Percentiles rank a stretch among this genome's conserved stretches.
These are phyloP conservation scores for Teunomyces aglyptinius DNA, from an alignment of 805 yeast species.

Conservation along the genomic window DNA sequence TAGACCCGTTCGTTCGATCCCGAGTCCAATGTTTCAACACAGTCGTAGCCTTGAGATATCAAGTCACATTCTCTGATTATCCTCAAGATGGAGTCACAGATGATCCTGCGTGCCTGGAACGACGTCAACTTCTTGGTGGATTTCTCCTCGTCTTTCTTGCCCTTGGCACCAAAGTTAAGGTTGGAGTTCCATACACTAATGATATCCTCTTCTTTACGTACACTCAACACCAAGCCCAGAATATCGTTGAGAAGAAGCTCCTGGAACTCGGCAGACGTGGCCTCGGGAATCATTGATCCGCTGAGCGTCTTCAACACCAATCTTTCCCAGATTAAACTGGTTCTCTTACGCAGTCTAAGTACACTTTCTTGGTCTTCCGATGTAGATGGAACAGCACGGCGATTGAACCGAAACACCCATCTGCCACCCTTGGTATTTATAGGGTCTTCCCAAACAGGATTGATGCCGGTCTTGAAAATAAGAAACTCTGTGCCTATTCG, in stretches of 20 bases:
- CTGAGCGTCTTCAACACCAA: conserved; percentile 51
- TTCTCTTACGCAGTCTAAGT: conserved; percentile 29
- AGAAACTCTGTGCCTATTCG: conserved; percentile 52
- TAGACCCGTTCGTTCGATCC: conserved; percentile 41
- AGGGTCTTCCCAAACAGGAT: conserved; percentile 71
- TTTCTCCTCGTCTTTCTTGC: conserved; percentile 21
- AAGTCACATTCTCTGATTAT: conserved; percentile 49
- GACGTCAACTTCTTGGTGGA: conserved; percentile 34
- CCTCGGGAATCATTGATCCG: conserved; percentile 46
- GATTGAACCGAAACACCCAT: conserved; percentile 54
- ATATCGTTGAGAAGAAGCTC: conserved; percentile 48
- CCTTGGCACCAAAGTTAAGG: conserved; percentile 29
- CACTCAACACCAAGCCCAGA: conserved; percentile 58
- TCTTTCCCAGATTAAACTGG: conserved; percentile 53
- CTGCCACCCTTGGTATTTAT: conserved; percentile 59
- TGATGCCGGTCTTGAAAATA: conserved; percentile 56
- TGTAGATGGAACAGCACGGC: conserved; percentile 20
- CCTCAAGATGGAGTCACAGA: conserved; percentile 46
- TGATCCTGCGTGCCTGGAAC: conserved; percentile 44
- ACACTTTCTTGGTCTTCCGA: conserved; percentile 16
- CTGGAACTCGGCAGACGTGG: conserved; percentile 31
- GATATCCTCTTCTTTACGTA: conserved; percentile 58
- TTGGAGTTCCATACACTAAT: conserved; percentile 63
- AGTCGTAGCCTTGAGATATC: conserved; percentile 36
- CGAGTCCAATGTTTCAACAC: conserved; percentile 29